Base-by-base conservation (phyloP, 768 basidiomycete species). In the Suillus lakei region DNA sequence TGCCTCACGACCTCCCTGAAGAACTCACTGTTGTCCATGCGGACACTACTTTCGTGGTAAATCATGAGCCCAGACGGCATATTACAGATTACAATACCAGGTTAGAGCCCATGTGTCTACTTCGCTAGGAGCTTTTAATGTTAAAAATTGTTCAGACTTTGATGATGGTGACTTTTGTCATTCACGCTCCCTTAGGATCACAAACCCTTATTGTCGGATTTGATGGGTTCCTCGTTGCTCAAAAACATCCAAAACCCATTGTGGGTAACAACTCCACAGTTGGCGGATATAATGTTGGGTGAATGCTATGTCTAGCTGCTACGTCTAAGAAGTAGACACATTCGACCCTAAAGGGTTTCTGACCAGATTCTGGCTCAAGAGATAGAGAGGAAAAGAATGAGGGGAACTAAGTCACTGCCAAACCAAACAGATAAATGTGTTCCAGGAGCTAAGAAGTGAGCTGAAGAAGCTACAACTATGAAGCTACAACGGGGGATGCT, bases 181-280 rank as follows among this genome's bases (percentile, higher is more conserved):
- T 32, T 16, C 13, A 59, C 18, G 12, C 34, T 21, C 6, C 28
- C 8, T n/a, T 63, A 94, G 92, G 91, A 92, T 55, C 83, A 82
- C 38, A 92, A 95, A 66, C 86, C 86, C 6, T 79, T 88, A 13
- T 82, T 97, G 32, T 81, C 86, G 0, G 83, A 87, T 21, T 84
- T 84, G 64, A 86, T 97, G 73, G 95, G 91, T 23, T 83, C 87
- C 0, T 84, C 87, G 2, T 83, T 91, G 95, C 92, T 9, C 91
- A 91, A 69, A 93, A 91, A 62, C 88, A 94, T 66, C 85, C 92
- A 7, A 92, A 93, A 72, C 86, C n/a, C n/a, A n/a, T n/a, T n/a
- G n/a, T n/a, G n/a, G n/a, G n/a, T n/a, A n/a, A n/a, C n/a, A n/a
- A n/a, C n/a, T n/a, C n/a, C n/a, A n/a, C n/a, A n/a, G n/a, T n/a